phyloP scores from a whole-genome alignment of 345 rosid species.

The Eucalyptus sp. region DNA sequence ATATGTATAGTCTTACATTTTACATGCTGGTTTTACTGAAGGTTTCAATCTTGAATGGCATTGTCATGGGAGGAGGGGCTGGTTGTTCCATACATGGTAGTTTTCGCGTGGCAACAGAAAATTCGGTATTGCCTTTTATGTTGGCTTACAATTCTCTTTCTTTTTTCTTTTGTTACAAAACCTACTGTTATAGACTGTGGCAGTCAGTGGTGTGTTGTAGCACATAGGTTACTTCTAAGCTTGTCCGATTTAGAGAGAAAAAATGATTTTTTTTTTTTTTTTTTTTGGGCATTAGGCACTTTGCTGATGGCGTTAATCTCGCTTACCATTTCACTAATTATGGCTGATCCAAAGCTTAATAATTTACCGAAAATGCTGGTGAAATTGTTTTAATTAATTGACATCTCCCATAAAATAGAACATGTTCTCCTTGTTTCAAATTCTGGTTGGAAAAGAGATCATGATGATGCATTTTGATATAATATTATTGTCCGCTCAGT shows the following conservation, averaged over 20 bases:
- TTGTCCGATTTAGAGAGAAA: not conserved
- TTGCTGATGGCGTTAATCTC: not conserved
- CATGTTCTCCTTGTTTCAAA: not conserved
- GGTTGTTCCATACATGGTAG: constrained; percentile 74
- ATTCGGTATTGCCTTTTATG: constrained; percentile 28
- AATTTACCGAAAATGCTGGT: not conserved
- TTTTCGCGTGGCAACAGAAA: constrained; percentile 79
- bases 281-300: not conserved
- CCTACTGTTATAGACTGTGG: not conserved
- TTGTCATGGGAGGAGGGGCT: constrained; percentile 87
- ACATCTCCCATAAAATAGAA: not conserved
- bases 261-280: not conserved
- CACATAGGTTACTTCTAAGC: not conserved
- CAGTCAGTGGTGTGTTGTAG: not conserved
- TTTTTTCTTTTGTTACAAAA: not conserved
- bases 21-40: constrained; percentile 9
- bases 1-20: not conserved
- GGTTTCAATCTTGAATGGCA: constrained; percentile 77
- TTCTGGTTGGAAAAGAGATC: not conserved
- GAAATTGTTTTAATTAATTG: not conserved
- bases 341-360: not conserved
- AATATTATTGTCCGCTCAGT: not conserved
- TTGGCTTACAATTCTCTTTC: not conserved
- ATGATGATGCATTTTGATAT: not conserved
- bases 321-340: no score